Evolutionary conservation across 2,329 filamentous ascomycete genomes (phyloP).

Genomic region (Aaosphaeria arxii): DNA sequence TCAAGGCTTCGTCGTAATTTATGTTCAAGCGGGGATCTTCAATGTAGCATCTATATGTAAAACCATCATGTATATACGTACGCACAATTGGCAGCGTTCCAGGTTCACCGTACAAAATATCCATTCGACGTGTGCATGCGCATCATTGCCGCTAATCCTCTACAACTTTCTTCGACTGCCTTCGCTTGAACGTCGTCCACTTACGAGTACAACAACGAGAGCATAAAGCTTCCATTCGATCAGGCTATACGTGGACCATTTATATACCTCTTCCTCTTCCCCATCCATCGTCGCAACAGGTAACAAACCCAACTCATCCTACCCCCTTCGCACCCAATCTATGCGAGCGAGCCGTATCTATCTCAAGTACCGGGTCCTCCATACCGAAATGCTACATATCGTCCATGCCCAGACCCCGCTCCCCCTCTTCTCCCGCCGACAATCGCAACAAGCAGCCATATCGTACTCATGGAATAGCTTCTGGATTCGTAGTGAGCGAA

Average conservation of each 20-base stretch:
- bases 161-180: background rate
- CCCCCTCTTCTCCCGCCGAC: background rate
- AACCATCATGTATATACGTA: background rate
- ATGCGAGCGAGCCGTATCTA: background rate
- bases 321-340: background rate
- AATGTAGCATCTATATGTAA: background rate
- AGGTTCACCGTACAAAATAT: background rate
- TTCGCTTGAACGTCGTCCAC: background rate
- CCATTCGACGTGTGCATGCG: background rate
- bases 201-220: no score
- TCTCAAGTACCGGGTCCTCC: no score
- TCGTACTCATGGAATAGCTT: no score
- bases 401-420: background rate
- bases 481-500: no score
- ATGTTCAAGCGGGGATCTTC: background rate
- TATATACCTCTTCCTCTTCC: background rate
- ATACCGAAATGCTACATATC: background rate
- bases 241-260: background rate
- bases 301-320: background rate
- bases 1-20: background rate
- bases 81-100: background rate
- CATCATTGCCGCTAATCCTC: background rate
- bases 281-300: background rate
- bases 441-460: no score
- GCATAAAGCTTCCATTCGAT: background rate